Base-by-base conservation (phyloP, 345 rosid genomes). In the Arabidopsis arenosa region DNA sequence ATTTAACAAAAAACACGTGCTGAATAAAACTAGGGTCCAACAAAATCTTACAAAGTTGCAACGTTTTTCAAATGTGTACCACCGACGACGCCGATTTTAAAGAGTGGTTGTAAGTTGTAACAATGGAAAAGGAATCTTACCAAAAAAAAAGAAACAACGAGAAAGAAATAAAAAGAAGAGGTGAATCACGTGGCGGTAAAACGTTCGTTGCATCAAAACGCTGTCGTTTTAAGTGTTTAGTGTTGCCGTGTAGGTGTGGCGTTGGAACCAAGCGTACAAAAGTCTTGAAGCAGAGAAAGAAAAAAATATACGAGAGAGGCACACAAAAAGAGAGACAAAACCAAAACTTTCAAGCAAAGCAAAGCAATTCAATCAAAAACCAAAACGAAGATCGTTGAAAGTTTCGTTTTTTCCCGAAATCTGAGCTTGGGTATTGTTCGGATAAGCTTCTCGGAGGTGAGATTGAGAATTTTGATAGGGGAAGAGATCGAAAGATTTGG, bases 261-360 rank as follows among this genome's bases (percentile, higher is more conserved):
- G 80, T 76, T 76, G 80, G 60, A 70, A 76, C 71, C 75, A 70
- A 76, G 80, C 80, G 80, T 33, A 44, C 54, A 15, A 45, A 45
- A 36, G 58, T 14, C 49, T 39, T 5, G 44, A 47, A 52, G 26
- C 43, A 13, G 63, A 21, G 68, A 69, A 68, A 68, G 55, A 10
- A 56, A 15, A 74, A 13, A 71, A 5, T 36, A 40, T 7, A n/a
- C 36, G 6, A 36, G 39, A 60, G 33, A 48, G 77, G 72, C 77
- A 65, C 72, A 74, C 59, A 66, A 10, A 74, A 65, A 74, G 59
- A 53, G 68, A 67, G n/a, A 53, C 55, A 57, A 43, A 14, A 37
- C 64, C 30, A 68, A 65, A 76, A 52, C 70, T 62, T 68, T 69
- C 58, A 63, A 76, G 65, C 65, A 44, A 76, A 61, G 59, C 75